Conservation (phyloP, 257 asterid species). For the Petunia secreta region DNA sequence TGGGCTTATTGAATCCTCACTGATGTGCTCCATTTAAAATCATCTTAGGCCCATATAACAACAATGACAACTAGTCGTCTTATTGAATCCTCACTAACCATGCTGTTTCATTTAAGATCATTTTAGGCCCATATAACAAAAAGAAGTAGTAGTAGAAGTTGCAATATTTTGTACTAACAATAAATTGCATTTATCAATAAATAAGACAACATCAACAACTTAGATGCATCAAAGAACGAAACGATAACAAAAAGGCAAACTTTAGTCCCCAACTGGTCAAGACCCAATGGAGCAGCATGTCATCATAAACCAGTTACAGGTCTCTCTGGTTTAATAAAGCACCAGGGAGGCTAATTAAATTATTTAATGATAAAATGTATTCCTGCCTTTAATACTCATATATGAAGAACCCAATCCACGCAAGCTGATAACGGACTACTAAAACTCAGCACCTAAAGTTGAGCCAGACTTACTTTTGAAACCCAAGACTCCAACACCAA, state of each 20-base stretch:
- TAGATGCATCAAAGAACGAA: not conserved
- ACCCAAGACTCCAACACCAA: conserved; percentile 70
- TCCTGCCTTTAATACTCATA: not conserved
- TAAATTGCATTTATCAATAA: not conserved
- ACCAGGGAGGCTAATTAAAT: not conserved
- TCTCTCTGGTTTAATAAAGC: conserved; percentile 17
- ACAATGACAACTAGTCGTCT: too few species aligned
- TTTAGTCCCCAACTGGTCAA: conserved; percentile 10
- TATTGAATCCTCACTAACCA: too few species aligned
- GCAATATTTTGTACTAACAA: too few species aligned
- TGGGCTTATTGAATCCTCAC: too few species aligned
- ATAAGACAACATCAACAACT: not conserved
- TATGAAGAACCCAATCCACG: conserved; percentile 15
- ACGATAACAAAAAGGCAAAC: conserved; percentile 6
- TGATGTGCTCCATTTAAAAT: too few species aligned
- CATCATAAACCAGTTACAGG: conserved; percentile 1
- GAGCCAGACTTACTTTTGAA: conserved; percentile 59
- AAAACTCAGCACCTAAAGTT: conserved; percentile 8
- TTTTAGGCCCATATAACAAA: too few species aligned
- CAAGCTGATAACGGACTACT: not conserved
- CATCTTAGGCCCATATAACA: too few species aligned
- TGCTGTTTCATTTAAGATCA: too few species aligned
- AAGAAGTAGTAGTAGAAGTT: too few species aligned
- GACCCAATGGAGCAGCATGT: conserved; percentile 6
- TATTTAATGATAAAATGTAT: not conserved